A percentile compares a stretch with the other conserved stretches of the same genome.
phyloP scores from a whole-genome alignment of 1,139 yeast species.

The Protomyces inouyei region DNA sequence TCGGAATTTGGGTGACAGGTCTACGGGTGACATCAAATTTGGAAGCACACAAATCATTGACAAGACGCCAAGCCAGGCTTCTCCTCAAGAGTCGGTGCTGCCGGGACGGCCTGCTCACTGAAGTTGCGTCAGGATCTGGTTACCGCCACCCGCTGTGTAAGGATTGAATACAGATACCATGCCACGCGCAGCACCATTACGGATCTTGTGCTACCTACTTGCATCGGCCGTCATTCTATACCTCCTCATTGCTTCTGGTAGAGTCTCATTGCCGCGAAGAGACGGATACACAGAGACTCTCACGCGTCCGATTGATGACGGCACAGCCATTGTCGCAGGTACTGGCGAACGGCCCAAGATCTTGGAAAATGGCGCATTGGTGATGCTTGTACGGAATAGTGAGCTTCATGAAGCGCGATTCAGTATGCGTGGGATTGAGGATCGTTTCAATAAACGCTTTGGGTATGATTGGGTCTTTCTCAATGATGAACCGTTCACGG shows the following conservation, averaged over 20 bases:
- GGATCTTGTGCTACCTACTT: background rate
- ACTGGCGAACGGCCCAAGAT: background rate
- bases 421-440: constrained; percentile 63
- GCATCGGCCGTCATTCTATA: background rate
- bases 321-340: background rate
- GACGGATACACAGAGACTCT: background rate
- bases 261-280: background rate
- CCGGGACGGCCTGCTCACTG: background rate
- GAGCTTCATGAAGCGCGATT: constrained; percentile 57
- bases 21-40: too few relatives aligned
- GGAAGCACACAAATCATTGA: too few relatives aligned
- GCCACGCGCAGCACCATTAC: background rate
- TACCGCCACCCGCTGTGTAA: too few relatives aligned
- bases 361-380: constrained; percentile 56
- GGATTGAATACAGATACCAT: background rate
- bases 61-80: too few relatives aligned
- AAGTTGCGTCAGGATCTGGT: background rate
- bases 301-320: background rate
- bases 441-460: constrained; percentile 60
- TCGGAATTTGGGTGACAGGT: too few relatives aligned
- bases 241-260: background rate
- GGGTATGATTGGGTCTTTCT: constrained; percentile 76
- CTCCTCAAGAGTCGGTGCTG: too few relatives aligned
- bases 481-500: constrained; percentile 58
- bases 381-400: constrained; percentile 64